Base-by-base conservation (phyloP, 768 basidiomycete species). In the Macrolepiota dolichaula region DNA sequence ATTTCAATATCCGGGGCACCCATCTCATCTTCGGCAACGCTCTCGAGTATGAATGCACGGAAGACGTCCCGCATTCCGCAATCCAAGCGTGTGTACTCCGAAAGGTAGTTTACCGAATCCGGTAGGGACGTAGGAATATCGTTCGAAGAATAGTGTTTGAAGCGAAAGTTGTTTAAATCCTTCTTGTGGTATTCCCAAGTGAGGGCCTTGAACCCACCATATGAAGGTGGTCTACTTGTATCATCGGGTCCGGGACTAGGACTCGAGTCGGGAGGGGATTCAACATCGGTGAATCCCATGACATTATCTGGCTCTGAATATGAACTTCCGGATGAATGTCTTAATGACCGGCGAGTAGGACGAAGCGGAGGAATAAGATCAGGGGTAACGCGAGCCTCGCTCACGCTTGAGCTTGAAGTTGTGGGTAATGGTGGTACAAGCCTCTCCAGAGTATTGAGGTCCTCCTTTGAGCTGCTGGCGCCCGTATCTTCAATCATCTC, bases 1-100 rank as follows among this genome's bases (percentile, higher is more conserved):
- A 96, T 80, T 15, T 73, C 73, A 66, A 96, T 90, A 4, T 74
- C 74, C 0, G 91, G 92, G 1, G 90, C 87, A 49, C 82, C 68
- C 0, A 84, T 87, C 62, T 94, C 92, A 65, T 89, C 86, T 4
- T 77, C 73, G 22, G 78, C 78, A 0, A 88, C 89, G 61, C 85
- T 86, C 63, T 88, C 83, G 15, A 73, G 72, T 13, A 95, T 92
- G 63, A 79, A 79, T 2, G 83, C 80, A 67, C 88, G 81, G 61
- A 93, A 89, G 1, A 92, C 73, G 2, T 71, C 66, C 17, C 82
- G 79, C 67, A 81, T 81, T 51, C 77, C 72, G 1, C 72, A 73
- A 1, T 80, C 75, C 24, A 72, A 69, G 12, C 81, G 76, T 27
- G 74, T 78, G n/a, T 68, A 56, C 0, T 67, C 66, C 1, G 78